Evolutionary conservation across 2,329 filamentous ascomycete species (phyloP).

Genomic region (Fonsecaea nubica): DNA sequence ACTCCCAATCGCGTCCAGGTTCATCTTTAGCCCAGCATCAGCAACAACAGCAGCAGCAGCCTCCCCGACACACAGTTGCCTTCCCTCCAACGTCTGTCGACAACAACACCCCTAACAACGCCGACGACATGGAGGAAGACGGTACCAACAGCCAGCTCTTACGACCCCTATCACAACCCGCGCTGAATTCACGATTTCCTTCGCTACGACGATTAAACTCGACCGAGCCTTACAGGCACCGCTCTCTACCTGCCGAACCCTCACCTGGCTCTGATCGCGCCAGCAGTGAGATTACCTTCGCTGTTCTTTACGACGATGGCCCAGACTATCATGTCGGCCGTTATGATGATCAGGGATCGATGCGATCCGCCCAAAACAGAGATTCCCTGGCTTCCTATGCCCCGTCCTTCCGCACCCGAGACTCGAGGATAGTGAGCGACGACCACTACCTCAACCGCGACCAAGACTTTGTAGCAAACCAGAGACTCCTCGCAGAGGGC

Average conservation of each 20-base stretch:
- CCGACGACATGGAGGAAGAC: slow-evolving; percentile 37
- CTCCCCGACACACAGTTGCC: slow-evolving; percentile 19
- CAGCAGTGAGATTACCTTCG: slow-evolving; percentile 41
- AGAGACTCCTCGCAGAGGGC: slow-evolving; percentile 39
- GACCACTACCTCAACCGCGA: slow-evolving; percentile 38
- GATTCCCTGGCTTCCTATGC: slow-evolving; percentile 40
- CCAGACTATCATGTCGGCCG: slow-evolving; percentile 41
- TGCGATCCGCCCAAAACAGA: slow-evolving; percentile 34
- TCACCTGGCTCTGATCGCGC: slow-evolving; percentile 39
- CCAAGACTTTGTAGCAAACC: slow-evolving; percentile 40
- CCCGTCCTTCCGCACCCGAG: slow-evolving; percentile 40
- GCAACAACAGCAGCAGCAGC: slow-evolving; percentile 10
- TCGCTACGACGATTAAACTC: slow-evolving; percentile 39
- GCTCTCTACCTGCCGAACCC: slow-evolving; percentile 39
- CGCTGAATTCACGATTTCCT: slow-evolving; percentile 40
- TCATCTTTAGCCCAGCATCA: slow-evolving; percentile 21
- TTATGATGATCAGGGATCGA: slow-evolving; percentile 38
- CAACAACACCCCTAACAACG: slow-evolving; percentile 4
- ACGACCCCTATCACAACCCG: slow-evolving; percentile 38
- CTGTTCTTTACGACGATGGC: slow-evolving; percentile 41
- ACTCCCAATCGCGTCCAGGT: slow-evolving; percentile 35
- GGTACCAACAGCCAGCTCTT: slow-evolving; percentile 34
- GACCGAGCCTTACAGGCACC: slow-evolving; percentile 39
- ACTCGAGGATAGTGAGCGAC: slow-evolving; percentile 38
- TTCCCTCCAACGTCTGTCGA: slow-evolving; percentile 11